Percentiles rank a stretch among this genome's conserved stretches.
These are phyloP conservation scores for Aspergillus cavernicola DNA, from an alignment of 495 filamentous ascomycete species.

Conservation along the genomic window DNA sequence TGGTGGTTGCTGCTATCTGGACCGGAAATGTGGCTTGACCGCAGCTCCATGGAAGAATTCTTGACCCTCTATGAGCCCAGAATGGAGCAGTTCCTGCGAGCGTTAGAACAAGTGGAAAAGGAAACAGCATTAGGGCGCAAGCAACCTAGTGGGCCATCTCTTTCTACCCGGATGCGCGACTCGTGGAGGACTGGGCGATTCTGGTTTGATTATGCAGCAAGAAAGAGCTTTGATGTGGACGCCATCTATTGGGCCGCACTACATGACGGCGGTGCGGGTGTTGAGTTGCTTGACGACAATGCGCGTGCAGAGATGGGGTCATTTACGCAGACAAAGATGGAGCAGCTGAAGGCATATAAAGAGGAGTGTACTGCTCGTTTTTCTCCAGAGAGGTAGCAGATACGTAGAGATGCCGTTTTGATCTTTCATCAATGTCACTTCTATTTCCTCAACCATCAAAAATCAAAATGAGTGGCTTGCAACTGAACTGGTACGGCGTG, in stretches of 20 bases:
- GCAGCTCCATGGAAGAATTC: conserved; percentile 32
- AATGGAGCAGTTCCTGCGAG: conserved; percentile 29
- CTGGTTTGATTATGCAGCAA: conserved; percentile 40
- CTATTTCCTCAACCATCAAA: too few species aligned
- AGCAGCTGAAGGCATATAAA: background rate
- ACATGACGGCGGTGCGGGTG: conserved; percentile 20
- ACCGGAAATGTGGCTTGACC: conserved; percentile 35
- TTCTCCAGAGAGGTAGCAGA: too few species aligned
- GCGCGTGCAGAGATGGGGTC: conserved; percentile 24
- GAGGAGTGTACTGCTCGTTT: too few species aligned
- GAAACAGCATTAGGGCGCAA: conserved; percentile 17
- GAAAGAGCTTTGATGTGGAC: conserved; percentile 41
- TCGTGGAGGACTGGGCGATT: conserved; percentile 37
- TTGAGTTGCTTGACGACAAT: conserved; percentile 29
- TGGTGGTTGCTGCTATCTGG: conserved; percentile 40
- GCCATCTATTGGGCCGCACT: conserved; percentile 37
- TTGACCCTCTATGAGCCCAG: conserved; percentile 31
- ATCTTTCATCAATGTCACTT: too few species aligned
- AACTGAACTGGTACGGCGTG: too few species aligned
- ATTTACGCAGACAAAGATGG: background rate
- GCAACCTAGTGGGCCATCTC: conserved; percentile 15
- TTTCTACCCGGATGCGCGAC: conserved; percentile 37
- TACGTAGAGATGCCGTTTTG: too few species aligned
- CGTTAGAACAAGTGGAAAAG: conserved; percentile 23
- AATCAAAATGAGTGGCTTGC: too few species aligned